These are phyloP conservation scores for Trichoderma oligosporum DNA, from an alignment of 2,329 filamentous ascomycete genomes.

Conservation along the genomic window DNA sequence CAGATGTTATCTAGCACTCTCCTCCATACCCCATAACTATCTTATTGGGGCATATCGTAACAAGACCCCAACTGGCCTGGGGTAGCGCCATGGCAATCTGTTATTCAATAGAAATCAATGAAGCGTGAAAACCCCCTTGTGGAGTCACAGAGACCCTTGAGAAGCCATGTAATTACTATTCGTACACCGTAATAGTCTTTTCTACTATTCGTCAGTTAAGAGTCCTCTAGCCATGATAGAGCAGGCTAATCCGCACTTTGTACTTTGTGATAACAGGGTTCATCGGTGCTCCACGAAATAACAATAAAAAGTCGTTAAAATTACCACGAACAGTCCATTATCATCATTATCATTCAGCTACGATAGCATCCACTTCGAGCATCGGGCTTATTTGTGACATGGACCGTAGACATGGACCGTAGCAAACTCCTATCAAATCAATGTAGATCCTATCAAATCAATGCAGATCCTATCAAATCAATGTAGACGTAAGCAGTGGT, in stretches of 20 bases:
- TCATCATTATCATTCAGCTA: too few relatives aligned
- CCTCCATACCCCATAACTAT: not conserved
- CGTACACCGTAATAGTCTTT: not conserved
- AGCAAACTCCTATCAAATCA: too few relatives aligned
- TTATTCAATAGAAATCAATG: constrained; percentile 11
- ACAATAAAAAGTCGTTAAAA: too few relatives aligned
- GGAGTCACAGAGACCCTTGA: constrained; percentile 10
- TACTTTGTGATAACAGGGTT: not conserved
- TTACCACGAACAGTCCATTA: too few relatives aligned
- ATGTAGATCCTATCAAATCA: too few relatives aligned
- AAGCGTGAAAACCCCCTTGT: constrained; percentile 1
- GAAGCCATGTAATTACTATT: not conserved
- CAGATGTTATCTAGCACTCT: not conserved
- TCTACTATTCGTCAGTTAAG: not conserved
- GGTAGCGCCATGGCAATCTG: not conserved
- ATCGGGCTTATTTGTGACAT: too few relatives aligned
- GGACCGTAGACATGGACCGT: too few relatives aligned
- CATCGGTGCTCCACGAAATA: not conserved
- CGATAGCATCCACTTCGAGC: too few relatives aligned
- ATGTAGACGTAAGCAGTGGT: too few relatives aligned
- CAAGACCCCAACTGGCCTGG: not conserved
- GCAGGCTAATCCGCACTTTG: not conserved
- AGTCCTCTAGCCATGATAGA: too few relatives aligned
- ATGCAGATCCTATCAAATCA: too few relatives aligned
- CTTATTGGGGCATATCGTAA: constrained; percentile 5